These are phyloP conservation scores for Diaporthe citriasiana DNA, from an alignment of 2,329 filamentous ascomycete genomes.

Conservation along the genomic window DNA sequence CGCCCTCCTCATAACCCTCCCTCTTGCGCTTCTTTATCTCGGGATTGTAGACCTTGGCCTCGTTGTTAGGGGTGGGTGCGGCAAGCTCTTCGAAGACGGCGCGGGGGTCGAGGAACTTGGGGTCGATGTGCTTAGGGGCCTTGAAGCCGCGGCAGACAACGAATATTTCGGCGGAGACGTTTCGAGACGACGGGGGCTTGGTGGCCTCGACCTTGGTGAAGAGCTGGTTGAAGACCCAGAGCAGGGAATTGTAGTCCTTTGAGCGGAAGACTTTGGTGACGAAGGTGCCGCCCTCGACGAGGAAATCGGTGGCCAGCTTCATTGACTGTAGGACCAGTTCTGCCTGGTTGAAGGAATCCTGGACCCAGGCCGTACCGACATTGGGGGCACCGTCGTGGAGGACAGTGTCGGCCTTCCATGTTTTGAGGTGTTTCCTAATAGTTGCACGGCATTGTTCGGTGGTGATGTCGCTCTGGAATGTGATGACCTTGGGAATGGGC, in stretches of 20 bases:
- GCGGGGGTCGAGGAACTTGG: conserved; percentile 89
- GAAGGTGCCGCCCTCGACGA: conserved; percentile 90
- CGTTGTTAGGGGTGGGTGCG: conserved; percentile 89
- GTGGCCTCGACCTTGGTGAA: conserved; percentile 97
- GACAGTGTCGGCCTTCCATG: conserved; percentile 95
- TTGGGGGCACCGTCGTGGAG: conserved; percentile 98
- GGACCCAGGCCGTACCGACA: conserved; percentile 97
- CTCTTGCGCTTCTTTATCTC: conserved; percentile 98
- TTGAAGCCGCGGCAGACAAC: conserved; percentile 97
- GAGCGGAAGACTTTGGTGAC: conserved; percentile 98
- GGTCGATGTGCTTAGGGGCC: conserved; percentile 92
- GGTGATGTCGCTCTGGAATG: conserved; percentile 98
- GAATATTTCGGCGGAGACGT: conserved; percentile 98
- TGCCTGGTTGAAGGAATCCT: conserved; percentile 98
- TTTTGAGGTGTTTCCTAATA: conserved; percentile 90
- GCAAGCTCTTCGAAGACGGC: conserved; percentile 94
- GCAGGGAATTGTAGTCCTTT: conserved; percentile 94
- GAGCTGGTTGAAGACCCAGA: conserved; percentile 98
- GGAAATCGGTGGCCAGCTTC: conserved; percentile 94
- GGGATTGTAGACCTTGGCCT: conserved; percentile 98
- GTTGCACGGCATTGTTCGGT: conserved; percentile 95
- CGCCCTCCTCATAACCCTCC: conserved; percentile 97
- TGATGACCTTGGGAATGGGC: conserved; percentile 91
- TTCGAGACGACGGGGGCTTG: conserved; percentile 94
- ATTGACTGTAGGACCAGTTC: conserved; percentile 91